Conservation (phyloP, 441 rosid species). For the Bocquillonia castaneifolia region DNA sequence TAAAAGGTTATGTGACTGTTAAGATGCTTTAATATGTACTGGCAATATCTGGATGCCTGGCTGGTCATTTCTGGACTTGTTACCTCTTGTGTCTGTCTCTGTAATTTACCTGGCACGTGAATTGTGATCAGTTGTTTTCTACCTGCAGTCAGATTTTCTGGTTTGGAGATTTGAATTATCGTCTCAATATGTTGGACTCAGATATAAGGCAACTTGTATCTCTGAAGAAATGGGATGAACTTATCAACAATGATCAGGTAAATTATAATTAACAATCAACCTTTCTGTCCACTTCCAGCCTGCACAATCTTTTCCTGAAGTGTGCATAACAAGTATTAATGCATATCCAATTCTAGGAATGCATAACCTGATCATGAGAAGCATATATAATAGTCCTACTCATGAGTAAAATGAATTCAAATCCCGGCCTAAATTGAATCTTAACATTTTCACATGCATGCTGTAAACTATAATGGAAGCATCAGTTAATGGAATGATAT, state of each 20-base stretch:
- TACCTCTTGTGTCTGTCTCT: not conserved
- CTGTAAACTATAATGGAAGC: not conserved
- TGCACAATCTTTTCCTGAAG: slow-evolving; percentile 29
- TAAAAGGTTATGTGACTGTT: not conserved
- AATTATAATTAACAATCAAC: not conserved
- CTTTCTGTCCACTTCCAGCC: not conserved
- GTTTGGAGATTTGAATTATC: slow-evolving; percentile 97
- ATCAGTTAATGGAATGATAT: slow-evolving; percentile 17
- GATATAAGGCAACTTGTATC: slow-evolving; percentile 76
- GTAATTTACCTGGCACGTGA: slow-evolving; percentile 2
- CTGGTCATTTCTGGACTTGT: not conserved
- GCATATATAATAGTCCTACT: not conserved
- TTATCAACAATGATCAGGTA: slow-evolving; percentile 76
- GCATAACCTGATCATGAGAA: not conserved
- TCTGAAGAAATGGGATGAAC: slow-evolving; percentile 70
- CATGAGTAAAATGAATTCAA: not conserved
- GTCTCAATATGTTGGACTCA: slow-evolving; percentile 67
- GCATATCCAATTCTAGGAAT: not conserved
- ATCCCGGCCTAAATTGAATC: not conserved
- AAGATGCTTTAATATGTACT: slow-evolving; percentile 1
- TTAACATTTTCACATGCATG: not conserved
- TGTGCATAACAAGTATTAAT: not conserved
- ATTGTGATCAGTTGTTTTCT: slow-evolving; percentile 20
- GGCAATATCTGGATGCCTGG: not conserved
- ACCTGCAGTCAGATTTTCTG: slow-evolving; percentile 80